Evolutionary conservation across 2,329 filamentous ascomycete genomes (phyloP), one percentile per base, ranked within the genome.

Genomic region (Metarhizium humberi): DNA sequence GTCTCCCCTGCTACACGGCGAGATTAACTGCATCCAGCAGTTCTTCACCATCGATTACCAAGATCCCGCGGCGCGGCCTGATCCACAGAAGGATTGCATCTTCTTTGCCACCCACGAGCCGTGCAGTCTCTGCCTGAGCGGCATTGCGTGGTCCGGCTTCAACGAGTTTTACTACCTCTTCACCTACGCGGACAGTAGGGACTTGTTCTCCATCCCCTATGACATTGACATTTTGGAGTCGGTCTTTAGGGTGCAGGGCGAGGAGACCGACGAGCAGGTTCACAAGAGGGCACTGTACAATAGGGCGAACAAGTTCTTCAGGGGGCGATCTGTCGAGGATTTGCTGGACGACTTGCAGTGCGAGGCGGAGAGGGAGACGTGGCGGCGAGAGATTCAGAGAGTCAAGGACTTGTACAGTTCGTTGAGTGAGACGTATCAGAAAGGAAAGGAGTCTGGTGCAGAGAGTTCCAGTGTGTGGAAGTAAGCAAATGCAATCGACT

Each of bases 61-160:
- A 4, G 25, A 25, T 25, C 25, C 25, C 25, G 4, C 25, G 25
- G 25, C 25, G 25, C 25, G 25, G 25, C 25, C 25, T 25, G 25
- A 25, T 25, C 25, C 25, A 25, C 25, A 1, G 25, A 25, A 25
- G 25, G 25, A 25, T 25, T 25, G 25, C 25, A 25, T 25, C 25
- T 25, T 25, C 25, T 25, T 25, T 25, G 25, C 25, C 25, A 81
- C 83, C 66, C 79, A 82, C 62, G 79, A 83, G 67, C 80, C 80
- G 1, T 82, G 80, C 69, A 80, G 75, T 47, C 70, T 82, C 2
- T 82, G 80, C 57, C 67, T 83, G 10, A 80, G 76, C 59, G 80
- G 76, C 14, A 82, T 83, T 58, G 72, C 79, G 2, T 83, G 79
- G 79, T 75, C 76, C 10, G 79, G 80, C 1, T 82, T 83, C 67